A percentile compares a stretch with the other conserved stretches of the same genome.
These are phyloP conservation scores for Penicillium sp. DNA, from an alignment of 2,329 filamentous ascomycete genomes.

Conservation along the genomic window DNA sequence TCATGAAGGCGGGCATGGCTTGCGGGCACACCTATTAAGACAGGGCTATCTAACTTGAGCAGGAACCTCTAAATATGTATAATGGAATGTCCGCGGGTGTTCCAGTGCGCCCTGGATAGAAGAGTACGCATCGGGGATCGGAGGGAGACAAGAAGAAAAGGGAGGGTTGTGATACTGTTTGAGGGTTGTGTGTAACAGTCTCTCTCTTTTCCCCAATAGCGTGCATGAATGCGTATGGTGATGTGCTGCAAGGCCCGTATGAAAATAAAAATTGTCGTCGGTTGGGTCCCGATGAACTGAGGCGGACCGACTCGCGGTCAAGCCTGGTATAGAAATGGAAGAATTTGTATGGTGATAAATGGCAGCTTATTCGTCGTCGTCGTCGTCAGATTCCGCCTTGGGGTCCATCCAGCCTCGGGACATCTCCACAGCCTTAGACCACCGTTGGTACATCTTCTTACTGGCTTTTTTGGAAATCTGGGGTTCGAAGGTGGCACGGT, in stretches of 20 bases:
- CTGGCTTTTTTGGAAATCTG: constrained; percentile 60
- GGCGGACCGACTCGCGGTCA: constrained; percentile 11
- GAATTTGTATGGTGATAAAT: constrained; percentile 3
- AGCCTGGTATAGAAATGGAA: constrained; percentile 1
- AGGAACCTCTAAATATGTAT: constrained; percentile 24
- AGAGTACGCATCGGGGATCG: neutral
- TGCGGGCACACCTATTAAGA: constrained; percentile 19
- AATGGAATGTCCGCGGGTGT: constrained; percentile 15
- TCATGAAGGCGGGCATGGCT: constrained; percentile 18
- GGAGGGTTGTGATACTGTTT: neutral
- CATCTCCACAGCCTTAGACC: constrained; percentile 78
- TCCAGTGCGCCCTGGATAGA: constrained; percentile 6
- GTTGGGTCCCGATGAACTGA: neutral
- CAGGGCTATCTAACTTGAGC: constrained; percentile 15
- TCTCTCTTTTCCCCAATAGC: neutral
- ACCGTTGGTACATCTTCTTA: constrained; percentile 64
- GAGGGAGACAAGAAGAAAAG: constrained; percentile 3
- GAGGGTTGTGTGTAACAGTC: neutral
- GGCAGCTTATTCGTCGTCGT: constrained; percentile 17
- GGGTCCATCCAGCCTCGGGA: constrained; percentile 64
- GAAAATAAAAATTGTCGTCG: neutral
- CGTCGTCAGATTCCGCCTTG: constrained; percentile 26
- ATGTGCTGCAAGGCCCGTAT: neutral
- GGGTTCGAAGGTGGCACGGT: constrained; percentile 69
- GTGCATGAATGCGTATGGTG: neutral